Evolutionary conservation across 2,329 filamentous ascomycete genomes (phyloP).

Genomic region (Botrytis sinoallii): DNA sequence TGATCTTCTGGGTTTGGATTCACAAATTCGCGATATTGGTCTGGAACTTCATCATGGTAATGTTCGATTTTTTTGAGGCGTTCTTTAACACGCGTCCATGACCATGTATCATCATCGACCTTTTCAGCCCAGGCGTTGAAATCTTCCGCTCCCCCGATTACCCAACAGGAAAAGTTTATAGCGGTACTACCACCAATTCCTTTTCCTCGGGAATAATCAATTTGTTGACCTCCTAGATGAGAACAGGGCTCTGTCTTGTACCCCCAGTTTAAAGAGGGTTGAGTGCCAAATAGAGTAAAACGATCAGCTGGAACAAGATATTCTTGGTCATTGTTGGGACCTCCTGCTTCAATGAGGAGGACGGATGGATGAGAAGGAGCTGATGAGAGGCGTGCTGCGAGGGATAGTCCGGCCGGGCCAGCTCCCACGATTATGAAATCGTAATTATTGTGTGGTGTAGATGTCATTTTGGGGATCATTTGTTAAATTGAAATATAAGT

Average conservation of each 20-base stretch:
- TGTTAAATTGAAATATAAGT: not conserved
- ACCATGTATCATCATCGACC: slow-evolving; percentile 53
- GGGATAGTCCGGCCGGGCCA: slow-evolving; percentile 57
- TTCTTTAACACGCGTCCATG: slow-evolving; percentile 51
- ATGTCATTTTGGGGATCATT: not conserved
- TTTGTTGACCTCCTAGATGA: slow-evolving; percentile 31
- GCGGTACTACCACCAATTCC: slow-evolving; percentile 41
- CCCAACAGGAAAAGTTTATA: slow-evolving; percentile 47
- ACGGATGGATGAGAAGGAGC: slow-evolving; percentile 49
- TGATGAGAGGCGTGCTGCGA: slow-evolving; percentile 52
- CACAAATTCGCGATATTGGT: slow-evolving; percentile 45
- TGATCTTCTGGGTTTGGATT: slow-evolving; percentile 47
- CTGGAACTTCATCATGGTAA: slow-evolving; percentile 45
- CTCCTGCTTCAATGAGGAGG: slow-evolving; percentile 60
- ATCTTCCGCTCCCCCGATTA: slow-evolving; percentile 55
- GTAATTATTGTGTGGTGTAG: not conserved
- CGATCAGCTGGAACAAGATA: slow-evolving; percentile 53
- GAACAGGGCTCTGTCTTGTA: slow-evolving; percentile 32
- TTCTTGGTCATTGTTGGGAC: slow-evolving; percentile 45
- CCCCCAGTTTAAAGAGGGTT: slow-evolving; percentile 31
- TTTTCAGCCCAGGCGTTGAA: slow-evolving; percentile 59
- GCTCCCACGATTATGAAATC: slow-evolving; percentile 39
- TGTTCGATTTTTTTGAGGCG: slow-evolving; percentile 53
- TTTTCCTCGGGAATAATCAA: slow-evolving; percentile 39
- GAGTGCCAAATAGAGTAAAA: slow-evolving; percentile 47